Evolutionary conservation across 768 basidiomycete genomes (phyloP).

Genomic region (Hygrophorus russula): DNA sequence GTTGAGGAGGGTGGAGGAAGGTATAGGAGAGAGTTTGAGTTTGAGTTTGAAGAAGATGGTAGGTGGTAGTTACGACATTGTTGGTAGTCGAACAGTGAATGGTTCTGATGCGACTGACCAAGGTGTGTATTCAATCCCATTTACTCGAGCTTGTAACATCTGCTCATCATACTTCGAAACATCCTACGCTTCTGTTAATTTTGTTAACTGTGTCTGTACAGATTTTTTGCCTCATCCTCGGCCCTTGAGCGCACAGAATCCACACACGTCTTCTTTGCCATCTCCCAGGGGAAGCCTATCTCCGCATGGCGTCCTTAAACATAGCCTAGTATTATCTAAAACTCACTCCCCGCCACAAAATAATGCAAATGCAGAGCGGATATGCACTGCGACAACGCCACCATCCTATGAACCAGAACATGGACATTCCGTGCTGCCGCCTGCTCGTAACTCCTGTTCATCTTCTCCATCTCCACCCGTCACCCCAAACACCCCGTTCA

Average conservation of each 20-base stretch:
- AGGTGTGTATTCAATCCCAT: no score
- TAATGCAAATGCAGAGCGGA: no score
- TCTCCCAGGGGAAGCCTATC: no score
- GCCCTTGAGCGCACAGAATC: no score
- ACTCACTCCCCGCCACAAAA: no score
- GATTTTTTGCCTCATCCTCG: no score
- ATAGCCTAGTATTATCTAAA: no score
- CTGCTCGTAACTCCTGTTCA: not conserved
- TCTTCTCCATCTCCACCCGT: not conserved
- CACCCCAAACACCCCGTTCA: not conserved
- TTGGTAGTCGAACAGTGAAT: not conserved
- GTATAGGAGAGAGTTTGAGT: slow-evolving; percentile 27
- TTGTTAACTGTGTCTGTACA: no score
- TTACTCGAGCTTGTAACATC: not conserved
- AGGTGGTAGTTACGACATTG: not conserved
- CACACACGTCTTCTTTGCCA: no score
- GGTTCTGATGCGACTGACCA: not conserved
- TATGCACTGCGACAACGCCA: not conserved
- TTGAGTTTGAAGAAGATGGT: slow-evolving; percentile 9
- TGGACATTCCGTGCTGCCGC: not conserved
- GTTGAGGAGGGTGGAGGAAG: slow-evolving; percentile 33
- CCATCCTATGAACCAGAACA: not conserved
- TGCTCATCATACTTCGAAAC: not conserved
- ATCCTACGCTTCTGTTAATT: no score
- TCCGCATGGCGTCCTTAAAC: no score